These are phyloP conservation scores for Claviceps sp. DNA, from an alignment of 2,329 filamentous ascomycete genomes.

Conservation along the genomic window DNA sequence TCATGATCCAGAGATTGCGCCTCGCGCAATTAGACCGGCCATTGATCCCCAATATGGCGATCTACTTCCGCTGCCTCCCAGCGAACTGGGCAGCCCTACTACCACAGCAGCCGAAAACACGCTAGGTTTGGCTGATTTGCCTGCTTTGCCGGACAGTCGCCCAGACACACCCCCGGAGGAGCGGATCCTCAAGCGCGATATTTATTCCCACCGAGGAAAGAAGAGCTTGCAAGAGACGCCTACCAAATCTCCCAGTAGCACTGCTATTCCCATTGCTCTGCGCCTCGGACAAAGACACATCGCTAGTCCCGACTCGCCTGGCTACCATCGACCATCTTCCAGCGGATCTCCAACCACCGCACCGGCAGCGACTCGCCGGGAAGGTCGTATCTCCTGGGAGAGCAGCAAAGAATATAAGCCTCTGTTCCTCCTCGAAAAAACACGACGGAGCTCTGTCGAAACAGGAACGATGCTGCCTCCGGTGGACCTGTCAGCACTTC, in stretches of 20 bases:
- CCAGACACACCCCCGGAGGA: constrained; percentile 42
- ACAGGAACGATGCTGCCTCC: constrained; percentile 13
- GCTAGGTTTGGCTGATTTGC: constrained; percentile 40
- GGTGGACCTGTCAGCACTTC: constrained; percentile 34
- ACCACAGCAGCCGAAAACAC: constrained; percentile 24
- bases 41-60: constrained; percentile 56
- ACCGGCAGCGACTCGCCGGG: constrained; percentile 24
- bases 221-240: constrained; percentile 35
- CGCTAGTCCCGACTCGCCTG: constrained; percentile 29
- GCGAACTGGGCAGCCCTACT: constrained; percentile 37
- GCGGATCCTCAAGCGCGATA: constrained; percentile 26
- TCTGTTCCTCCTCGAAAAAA: constrained; percentile 64
- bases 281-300: constrained; percentile 31
- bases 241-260: constrained; percentile 39
- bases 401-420: constrained; percentile 61
- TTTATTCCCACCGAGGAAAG: constrained; percentile 31
- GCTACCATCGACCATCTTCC: constrained; percentile 26
- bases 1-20: constrained; percentile 42
- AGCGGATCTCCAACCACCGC: constrained; percentile 18
- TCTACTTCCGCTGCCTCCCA: constrained; percentile 49
- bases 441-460: constrained; percentile 24
- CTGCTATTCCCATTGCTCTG: constrained; percentile 44
- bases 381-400: constrained; percentile 45
- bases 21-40: constrained; percentile 46
- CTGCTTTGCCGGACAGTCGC: constrained; percentile 45